Evolutionary conservation across 2,329 filamentous ascomycete species (phyloP), one percentile per base, ranked within the genome.

Genomic region (Penicillium corylophilum): DNA sequence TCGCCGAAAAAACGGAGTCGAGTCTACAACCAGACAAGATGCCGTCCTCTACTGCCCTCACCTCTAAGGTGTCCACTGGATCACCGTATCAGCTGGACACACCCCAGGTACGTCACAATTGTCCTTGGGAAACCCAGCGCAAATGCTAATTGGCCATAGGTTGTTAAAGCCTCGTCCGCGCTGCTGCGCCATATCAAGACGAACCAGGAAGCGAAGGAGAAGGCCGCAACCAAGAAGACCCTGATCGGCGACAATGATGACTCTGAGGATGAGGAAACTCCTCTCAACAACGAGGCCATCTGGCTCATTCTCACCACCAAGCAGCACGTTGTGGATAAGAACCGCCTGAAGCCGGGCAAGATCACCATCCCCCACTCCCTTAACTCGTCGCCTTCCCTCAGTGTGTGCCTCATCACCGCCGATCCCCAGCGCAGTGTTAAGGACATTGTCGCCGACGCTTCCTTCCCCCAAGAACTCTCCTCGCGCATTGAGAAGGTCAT

Each of bases 341-440:
- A 84, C 69, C 82, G 85, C 49, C 80, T 96, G 61, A 93, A 95
- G 79, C 91, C 92, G 24, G 82, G 83, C 71, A 95, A 93, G 75
- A 89, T 96, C 65, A 64, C 79, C 60, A 78, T 95, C 47, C 89
- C 90, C 43, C 86, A 95, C 73, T 79, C 88, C 9, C 81, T 95
- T 56, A 86, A 89, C 74, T 78, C 81, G 58, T 81, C 85, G 59
- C 75, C 82, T 50, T 82, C 81, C 50, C 77, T 85, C 51, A 87
- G 85, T 63, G 80, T 96, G 73, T 96, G 92, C 75, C 79, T 96
- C 54, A 95, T 96, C 72, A 90, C 87, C 50, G 89, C 90, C 62
- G 84, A 87, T 61, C 85, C 85, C 2, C 91, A 96, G 79, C 85
- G 91, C 59, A 82, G 84, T 48, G 95, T 94, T 81, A 97, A 97